Base-by-base conservation (phyloP, 331 rosid species). In the Acacia concinna region DNA sequence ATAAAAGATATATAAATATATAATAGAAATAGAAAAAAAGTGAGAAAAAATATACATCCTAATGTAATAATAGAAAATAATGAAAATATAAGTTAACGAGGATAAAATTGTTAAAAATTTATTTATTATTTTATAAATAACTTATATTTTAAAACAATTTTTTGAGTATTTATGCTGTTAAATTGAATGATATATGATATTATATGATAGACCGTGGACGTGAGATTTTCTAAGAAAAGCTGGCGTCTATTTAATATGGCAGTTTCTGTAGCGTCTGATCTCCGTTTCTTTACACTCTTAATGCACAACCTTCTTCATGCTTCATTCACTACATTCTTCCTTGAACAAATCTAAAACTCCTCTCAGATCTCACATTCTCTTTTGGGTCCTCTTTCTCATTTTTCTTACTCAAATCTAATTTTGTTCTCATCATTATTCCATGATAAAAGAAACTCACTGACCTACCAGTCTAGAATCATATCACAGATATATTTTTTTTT, bases 311-410 rank as follows among this genome's bases (percentile, higher is more conserved):
- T 27, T 63, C 46, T 80, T 81, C 68, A 2, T 75, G 41, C 54
- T 73, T 40, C 79, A 77, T 80, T 79, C 78, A 43, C 59, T 68
- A 7, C 57, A 73, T 43, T 68, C 73, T 81, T 69, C 34, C 20
- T 41, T 11, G 1, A 73, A 73, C 47, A 73, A 69, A 75, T 84
- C 71, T 68, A 38, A 3, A 46, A 30, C 32, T 52, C 73, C 71
- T 78, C 78, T 40, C 49, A 83, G 87, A 83, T 87, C 82, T 80
- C 85, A 81, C 83, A 83, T 83, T 85, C 86, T 28, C 76, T 64
- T 63, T 70, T 65, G 74, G 59, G 57, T 70, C 51, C 76, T 62
- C 77, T 35, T 31, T 41, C 44, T 49, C 57, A 6, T 18, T 20
- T 64, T 82, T 52, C 78, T 81, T 76, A 28, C 82, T 76, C 10